Conservation (phyloP, 345 rosid species). For the Carallia pectinifolia region DNA sequence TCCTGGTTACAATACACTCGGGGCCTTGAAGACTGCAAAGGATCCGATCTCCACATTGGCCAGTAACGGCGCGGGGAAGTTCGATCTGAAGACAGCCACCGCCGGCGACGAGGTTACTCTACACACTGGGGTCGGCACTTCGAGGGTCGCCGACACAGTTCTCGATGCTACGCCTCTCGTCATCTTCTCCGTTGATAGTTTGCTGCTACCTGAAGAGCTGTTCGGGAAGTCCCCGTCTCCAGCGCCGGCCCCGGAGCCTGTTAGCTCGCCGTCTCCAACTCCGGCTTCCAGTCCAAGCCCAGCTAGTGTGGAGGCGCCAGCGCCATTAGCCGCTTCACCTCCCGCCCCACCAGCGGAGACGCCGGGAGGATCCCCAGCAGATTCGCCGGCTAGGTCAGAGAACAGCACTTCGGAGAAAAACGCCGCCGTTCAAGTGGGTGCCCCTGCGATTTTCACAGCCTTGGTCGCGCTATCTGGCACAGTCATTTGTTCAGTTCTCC, state of each 20-base stretch:
- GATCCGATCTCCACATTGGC: conserved; percentile 68
- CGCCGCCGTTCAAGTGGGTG: conserved; percentile 41
- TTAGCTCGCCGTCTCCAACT: conserved; percentile 39
- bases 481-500: conserved; percentile 36
- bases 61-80: conserved; percentile 65
- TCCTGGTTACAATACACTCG: conserved; percentile 59
- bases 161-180: conserved; percentile 69
- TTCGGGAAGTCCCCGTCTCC: conserved; percentile 70
- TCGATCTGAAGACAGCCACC: conserved; percentile 50
- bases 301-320: conserved; percentile 48
- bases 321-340: conserved; percentile 71
- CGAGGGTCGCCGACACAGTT: conserved; percentile 71
- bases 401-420: conserved; percentile 43
- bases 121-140: conserved; percentile 63
- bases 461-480: conserved; percentile 28
- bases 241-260: conserved; percentile 66
- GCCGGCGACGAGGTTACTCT: conserved; percentile 74
- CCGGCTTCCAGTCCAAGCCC: conserved; percentile 37
- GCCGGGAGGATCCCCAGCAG: conserved; percentile 63
- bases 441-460: conserved; percentile 39
- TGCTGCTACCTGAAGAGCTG: conserved; percentile 67
- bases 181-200: conserved; percentile 68
- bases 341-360: conserved; percentile 75
- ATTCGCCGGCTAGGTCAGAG: conserved; percentile 46
- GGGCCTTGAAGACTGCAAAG: conserved; percentile 60